A percentile compares a stretch with the other conserved stretches of the same genome.
Evolutionary conservation across 2,329 filamentous ascomycete species (phyloP).

Genomic region (Penicillium hesseltinei): DNA sequence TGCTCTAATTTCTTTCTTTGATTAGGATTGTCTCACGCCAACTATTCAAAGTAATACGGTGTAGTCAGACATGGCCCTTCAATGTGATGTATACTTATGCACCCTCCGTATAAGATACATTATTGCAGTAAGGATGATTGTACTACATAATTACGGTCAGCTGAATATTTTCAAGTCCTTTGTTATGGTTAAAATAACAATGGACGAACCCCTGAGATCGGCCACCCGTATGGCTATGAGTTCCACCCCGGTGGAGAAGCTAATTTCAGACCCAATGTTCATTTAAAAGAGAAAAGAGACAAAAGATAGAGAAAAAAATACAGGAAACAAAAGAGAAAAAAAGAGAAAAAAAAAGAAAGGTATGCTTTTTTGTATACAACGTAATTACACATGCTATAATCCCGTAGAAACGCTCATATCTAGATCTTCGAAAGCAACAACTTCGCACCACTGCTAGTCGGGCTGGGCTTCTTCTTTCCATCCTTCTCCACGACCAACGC

Average conservation of each 20-base stretch:
- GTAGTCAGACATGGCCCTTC: background rate
- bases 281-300: background rate
- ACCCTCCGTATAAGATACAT: background rate
- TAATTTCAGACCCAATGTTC: constrained; percentile 3
- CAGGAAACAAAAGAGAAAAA: background rate
- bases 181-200: background rate
- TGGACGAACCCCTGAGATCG: constrained; percentile 25
- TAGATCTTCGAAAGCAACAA: constrained; percentile 39
- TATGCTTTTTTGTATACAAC: constrained; percentile 20
- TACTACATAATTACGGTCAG: background rate
- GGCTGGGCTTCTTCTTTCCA: constrained; percentile 35
- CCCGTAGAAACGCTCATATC: constrained; percentile 7
- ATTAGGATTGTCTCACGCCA: constrained; percentile 1
- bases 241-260: constrained; percentile 17
- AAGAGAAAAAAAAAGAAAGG: background rate
- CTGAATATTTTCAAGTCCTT: background rate
- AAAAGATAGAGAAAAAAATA: background rate
- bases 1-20: background rate
- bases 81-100: background rate
- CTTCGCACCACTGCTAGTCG: constrained; percentile 48
- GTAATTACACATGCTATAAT: constrained; percentile 13
- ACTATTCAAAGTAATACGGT: background rate
- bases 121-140: background rate
- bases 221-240: constrained; percentile 1
- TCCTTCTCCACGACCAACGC: constrained; percentile 52